These are phyloP conservation scores for Xylaria sp. DNA, from an alignment of 495 filamentous ascomycete species.

Conservation along the genomic window DNA sequence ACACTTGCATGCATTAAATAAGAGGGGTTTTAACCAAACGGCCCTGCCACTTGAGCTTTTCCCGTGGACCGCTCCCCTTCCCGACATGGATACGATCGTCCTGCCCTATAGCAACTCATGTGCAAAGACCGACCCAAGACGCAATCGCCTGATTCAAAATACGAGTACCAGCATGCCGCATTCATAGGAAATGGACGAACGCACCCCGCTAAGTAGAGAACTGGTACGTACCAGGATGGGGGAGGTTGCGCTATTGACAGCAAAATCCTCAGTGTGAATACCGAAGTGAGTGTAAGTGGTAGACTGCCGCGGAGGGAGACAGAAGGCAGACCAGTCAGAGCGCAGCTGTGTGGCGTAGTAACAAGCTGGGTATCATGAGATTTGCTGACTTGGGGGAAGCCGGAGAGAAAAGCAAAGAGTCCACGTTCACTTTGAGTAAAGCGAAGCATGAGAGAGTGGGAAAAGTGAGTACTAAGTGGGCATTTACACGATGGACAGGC, in stretches of 20 bases:
- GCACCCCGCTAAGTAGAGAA: background rate
- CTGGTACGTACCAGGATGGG: background rate
- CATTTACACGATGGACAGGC: background rate
- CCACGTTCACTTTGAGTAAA: slow-evolving; percentile 5
- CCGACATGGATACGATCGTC: slow-evolving; percentile 13
- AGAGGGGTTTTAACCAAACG: slow-evolving; percentile 17
- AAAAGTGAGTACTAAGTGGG: slow-evolving; percentile 3
- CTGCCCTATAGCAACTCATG: slow-evolving; percentile 7
- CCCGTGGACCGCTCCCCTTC: slow-evolving; percentile 4
- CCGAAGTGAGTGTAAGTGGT: background rate
- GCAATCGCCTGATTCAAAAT: slow-evolving; percentile 11
- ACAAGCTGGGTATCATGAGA: background rate
- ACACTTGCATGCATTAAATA: slow-evolving; percentile 17
- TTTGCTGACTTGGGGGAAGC: background rate
- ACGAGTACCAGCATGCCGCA: slow-evolving; percentile 8
- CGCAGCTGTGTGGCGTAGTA: slow-evolving; percentile 16
- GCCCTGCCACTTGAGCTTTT: background rate
- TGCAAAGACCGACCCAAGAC: slow-evolving; percentile 3
- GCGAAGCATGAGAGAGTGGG: background rate
- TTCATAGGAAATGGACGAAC: background rate
- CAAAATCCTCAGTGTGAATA: background rate
- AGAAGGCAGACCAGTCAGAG: slow-evolving; percentile 5
- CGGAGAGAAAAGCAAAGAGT: slow-evolving; percentile 3
- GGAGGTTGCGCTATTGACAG: background rate
- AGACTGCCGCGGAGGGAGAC: slow-evolving; percentile 1